Percentiles rank a stretch among this genome's conserved stretches.
Conservation (phyloP, 1,139 yeast species). For the Yarrowia galli region DNA sequence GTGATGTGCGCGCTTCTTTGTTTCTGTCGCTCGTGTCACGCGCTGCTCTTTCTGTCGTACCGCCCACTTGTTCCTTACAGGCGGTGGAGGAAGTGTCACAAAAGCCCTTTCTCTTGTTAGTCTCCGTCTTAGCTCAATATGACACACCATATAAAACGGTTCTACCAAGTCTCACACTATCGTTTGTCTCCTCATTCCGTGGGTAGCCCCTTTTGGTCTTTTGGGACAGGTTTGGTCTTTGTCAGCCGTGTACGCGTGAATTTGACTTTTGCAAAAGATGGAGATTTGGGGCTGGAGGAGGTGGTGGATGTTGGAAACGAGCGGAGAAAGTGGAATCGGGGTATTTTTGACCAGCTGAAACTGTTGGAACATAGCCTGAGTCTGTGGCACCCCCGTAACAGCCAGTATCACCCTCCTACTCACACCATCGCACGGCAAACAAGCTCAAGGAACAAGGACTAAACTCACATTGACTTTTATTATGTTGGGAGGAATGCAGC, state of each 20-base stretch:
- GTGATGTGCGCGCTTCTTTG: no score
- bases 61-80: background rate
- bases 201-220: slow-evolving; percentile 27
- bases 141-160: background rate
- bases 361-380: background rate
- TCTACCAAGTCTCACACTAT: no score
- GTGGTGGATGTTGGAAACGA: no score
- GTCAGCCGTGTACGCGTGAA: slow-evolving; percentile 19
- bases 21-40: background rate
- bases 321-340: background rate
- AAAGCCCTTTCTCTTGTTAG: no score
- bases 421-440: slow-evolving; percentile 23
- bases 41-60: no score
- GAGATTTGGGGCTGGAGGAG: background rate
- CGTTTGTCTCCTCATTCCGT: slow-evolving; percentile 17
- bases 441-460: slow-evolving; percentile 16
- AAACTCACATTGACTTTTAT: background rate
- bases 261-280: background rate
- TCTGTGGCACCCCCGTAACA: no score
- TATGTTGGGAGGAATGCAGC: slow-evolving; percentile 30
- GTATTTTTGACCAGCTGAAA: background rate
- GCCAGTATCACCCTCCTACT: background rate
- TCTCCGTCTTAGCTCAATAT: no score
- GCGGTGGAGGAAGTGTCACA: no score
- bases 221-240: background rate